These are phyloP conservation scores for Postia placenta DNA, from an alignment of 768 basidiomycete species.

Conservation along the genomic window DNA sequence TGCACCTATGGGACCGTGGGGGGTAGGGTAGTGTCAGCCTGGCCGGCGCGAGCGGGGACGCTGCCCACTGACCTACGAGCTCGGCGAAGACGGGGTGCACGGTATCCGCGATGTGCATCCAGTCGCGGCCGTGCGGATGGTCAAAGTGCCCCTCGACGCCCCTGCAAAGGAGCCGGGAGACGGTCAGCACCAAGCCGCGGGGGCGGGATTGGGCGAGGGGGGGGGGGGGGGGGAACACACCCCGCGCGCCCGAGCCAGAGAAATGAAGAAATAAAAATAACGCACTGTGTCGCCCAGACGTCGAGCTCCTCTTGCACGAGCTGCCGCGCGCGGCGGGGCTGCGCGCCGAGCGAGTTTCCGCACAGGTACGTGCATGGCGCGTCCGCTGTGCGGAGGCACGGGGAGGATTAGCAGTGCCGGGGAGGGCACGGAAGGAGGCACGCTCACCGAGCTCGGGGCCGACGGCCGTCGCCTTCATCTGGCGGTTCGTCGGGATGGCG, in stretches of 20 bases:
- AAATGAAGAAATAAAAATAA: conserved; percentile 2
- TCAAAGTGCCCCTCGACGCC: conserved; percentile 85
- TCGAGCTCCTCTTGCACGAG: conserved; percentile 78
- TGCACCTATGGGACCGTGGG: conserved; percentile 48
- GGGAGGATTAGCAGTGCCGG: background rate
- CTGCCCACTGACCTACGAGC: conserved; percentile 60
- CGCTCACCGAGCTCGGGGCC: conserved; percentile 17
- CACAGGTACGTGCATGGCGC: conserved; percentile 75
- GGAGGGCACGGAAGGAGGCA: background rate
- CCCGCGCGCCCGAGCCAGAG: background rate
- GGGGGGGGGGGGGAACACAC: background rate
- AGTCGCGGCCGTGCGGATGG: conserved; percentile 80
- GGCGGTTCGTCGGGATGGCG: conserved; percentile 31
- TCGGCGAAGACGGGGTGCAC: conserved; percentile 73
- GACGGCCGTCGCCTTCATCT: conserved; percentile 21
- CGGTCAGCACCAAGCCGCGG: background rate
- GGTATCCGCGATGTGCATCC: conserved; percentile 72
- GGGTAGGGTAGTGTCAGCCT: background rate
- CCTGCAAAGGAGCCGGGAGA: conserved; percentile 33
- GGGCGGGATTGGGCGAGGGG: background rate
- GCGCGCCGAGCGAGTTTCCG: conserved; percentile 89
- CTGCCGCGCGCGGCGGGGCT: conserved; percentile 65
- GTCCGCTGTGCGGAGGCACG: conserved; percentile 13
- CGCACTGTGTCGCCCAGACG: conserved; percentile 74
- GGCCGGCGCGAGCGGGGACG: background rate